Percentiles rank a stretch among this genome's conserved stretches.
Evolutionary conservation across 192 early-diverging fungal species (phyloP).

Genomic region (Coemansia sp.): DNA sequence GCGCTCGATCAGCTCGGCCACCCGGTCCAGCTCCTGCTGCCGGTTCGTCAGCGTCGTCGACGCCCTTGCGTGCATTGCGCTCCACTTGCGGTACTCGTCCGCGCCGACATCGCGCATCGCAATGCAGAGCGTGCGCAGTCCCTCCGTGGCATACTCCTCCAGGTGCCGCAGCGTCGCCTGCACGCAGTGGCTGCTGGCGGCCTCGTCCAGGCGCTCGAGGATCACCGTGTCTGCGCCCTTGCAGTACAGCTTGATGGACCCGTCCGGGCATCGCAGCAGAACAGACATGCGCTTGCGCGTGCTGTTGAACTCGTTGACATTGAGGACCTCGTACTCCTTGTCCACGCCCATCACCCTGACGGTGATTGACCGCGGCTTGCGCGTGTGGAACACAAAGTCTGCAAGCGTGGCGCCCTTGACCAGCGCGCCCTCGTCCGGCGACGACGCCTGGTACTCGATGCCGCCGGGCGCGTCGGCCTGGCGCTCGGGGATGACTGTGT

Average conservation of each 20-base stretch:
- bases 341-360: conserved; percentile 42
- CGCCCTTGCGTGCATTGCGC: conserved; percentile 78
- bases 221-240: conserved; percentile 99
- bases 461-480: conserved; percentile 56
- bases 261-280: conserved; percentile 83
- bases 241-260: conserved; percentile 83
- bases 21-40: conserved; percentile 82
- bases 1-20: conserved; percentile 94
- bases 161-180: conserved; percentile 69
- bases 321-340: conserved; percentile 87
- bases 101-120: conserved; percentile 90
- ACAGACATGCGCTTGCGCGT: conserved; percentile 99
- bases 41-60: conserved; percentile 91
- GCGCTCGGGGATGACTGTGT: conserved; percentile 96
- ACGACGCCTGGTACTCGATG: conserved; percentile 92
- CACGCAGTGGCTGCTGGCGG: conserved; percentile 63
- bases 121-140: conserved; percentile 92
- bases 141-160: conserved; percentile 95
- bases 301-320: conserved; percentile 98
- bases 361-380: conserved; percentile 52
- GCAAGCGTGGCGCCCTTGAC: conserved; percentile 70
- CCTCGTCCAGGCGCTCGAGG: conserved; percentile 76
- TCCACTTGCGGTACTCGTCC: conserved; percentile 86
- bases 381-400: conserved; percentile 67
- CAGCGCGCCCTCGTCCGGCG: conserved; percentile 95